Evolutionary conservation across 306 rosid species (phyloP).

Genomic region (Parietaria judaica): DNA sequence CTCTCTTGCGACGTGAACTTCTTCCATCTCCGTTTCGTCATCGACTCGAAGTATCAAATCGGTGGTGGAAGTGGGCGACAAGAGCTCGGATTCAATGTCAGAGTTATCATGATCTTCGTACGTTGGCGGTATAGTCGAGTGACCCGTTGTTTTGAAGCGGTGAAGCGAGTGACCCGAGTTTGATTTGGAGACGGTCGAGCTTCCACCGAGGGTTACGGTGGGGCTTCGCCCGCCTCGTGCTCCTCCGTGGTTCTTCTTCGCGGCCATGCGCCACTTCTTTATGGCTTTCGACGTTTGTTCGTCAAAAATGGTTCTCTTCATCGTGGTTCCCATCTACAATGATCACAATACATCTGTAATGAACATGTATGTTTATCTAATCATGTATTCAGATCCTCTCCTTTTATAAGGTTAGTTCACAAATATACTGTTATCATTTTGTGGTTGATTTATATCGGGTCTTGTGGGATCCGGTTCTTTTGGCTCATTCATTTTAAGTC

Average conservation of each 20-base stretch:
- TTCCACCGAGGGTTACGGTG: constrained; percentile 27
- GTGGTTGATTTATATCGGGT: too few species aligned
- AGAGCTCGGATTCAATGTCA: constrained; percentile 30
- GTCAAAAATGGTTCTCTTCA: constrained; percentile 75
- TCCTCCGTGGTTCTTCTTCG: constrained; percentile 44
- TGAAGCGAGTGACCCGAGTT: constrained; percentile 40
- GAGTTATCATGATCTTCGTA: constrained; percentile 32
- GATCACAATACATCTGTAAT: not conserved
- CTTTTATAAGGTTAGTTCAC: too few species aligned
- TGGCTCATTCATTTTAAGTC: too few species aligned
- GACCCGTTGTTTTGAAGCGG: constrained; percentile 74
- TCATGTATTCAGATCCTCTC: too few species aligned
- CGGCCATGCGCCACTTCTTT: constrained; percentile 70
- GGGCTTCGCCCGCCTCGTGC: constrained; percentile 26
- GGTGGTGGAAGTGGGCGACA: constrained; percentile 26
- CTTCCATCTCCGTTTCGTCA: constrained; percentile 19
- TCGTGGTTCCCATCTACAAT: constrained; percentile 76
- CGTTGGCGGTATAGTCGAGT: constrained; percentile 34
- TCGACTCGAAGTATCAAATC: constrained; percentile 35
- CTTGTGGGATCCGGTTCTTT: too few species aligned
- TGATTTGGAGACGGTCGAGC: constrained; percentile 32
- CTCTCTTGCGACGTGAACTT: constrained; percentile 22
- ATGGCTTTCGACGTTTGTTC: constrained; percentile 81
- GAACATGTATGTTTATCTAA: too few species aligned
- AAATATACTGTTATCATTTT: too few species aligned